These are phyloP conservation scores for Fusarium globosum DNA, from an alignment of 2,329 filamentous ascomycete species.

Conservation along the genomic window DNA sequence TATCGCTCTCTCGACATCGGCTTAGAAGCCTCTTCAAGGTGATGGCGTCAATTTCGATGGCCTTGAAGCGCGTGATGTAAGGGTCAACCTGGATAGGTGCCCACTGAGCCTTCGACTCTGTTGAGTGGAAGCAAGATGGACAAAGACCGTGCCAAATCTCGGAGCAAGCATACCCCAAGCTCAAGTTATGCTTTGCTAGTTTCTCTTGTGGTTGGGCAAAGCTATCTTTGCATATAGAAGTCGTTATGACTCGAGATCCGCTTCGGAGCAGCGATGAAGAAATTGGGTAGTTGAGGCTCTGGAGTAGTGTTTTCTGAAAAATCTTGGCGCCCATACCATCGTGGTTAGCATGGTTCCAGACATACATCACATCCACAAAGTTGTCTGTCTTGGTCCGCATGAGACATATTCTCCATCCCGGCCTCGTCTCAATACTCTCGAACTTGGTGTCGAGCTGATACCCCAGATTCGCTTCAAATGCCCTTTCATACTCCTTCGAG, in stretches of 20 bases:
- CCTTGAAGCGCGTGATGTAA: not conserved
- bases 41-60: fast-evolving
- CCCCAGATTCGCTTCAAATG: not conserved
- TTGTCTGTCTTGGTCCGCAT: not conserved
- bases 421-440: not conserved
- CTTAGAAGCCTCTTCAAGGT: not conserved
- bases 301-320: not conserved
- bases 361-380: slow-evolving; percentile 9
- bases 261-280: not conserved
- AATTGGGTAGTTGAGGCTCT: not conserved
- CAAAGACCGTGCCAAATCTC: slow-evolving; percentile 3
- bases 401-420: not conserved
- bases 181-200: slow-evolving; percentile 2
- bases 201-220: slow-evolving; percentile 17
- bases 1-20: not conserved
- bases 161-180: not conserved
- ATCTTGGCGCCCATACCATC: slow-evolving; percentile 6
- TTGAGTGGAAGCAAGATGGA: not conserved
- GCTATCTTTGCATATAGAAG: not conserved
- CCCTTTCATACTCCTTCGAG: not conserved
- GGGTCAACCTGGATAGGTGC: not conserved
- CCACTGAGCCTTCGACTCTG: not conserved
- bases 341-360: not conserved
- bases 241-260: not conserved
- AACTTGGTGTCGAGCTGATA: slow-evolving; percentile 11